phyloP scores from a whole-genome alignment of 371 early-diverging fungal genomes.

The Mucor racemosus region DNA sequence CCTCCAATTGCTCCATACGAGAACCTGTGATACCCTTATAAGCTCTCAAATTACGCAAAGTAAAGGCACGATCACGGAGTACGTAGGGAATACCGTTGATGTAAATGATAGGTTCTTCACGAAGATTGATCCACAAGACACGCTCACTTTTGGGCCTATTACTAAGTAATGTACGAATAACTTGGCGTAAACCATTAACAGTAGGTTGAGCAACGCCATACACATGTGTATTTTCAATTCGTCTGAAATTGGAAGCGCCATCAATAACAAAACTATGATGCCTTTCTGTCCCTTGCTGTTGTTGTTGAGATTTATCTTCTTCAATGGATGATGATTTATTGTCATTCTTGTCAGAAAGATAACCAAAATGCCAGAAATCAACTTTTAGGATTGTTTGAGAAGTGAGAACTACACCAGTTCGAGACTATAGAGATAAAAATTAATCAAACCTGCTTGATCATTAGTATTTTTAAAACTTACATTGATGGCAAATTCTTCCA shows the following conservation, averaged over 20 bases:
- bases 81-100: slow-evolving; percentile 79
- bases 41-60: slow-evolving; percentile 69
- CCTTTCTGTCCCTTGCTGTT: slow-evolving; percentile 18
- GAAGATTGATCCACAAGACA: slow-evolving; percentile 74
- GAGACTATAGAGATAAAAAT: slow-evolving; percentile 36
- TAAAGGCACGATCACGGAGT: slow-evolving; percentile 67
- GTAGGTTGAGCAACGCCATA: slow-evolving; percentile 80
- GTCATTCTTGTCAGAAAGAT: slow-evolving; percentile 20
- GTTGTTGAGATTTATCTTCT: slow-evolving; percentile 7
- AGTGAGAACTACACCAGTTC: slow-evolving; percentile 69
- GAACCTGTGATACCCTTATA: slow-evolving; percentile 71
- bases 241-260: slow-evolving; percentile 56
- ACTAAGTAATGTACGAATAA: slow-evolving; percentile 40
- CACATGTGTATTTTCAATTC: slow-evolving; percentile 47
- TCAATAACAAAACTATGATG: slow-evolving; percentile 47
- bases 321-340: background rate
- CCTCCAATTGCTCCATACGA: slow-evolving; percentile 75
- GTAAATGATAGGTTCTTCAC: slow-evolving; percentile 81
- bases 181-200: slow-evolving; percentile 61
- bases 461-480: slow-evolving; percentile 30
- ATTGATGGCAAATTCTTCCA: slow-evolving; percentile 66
- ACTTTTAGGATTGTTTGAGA: slow-evolving; percentile 75
- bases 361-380: slow-evolving; percentile 65
- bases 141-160: slow-evolving; percentile 34
- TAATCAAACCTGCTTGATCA: background rate